Conservation (phyloP, 495 filamentous ascomycete genomes). For the Aspergillus leporis region DNA sequence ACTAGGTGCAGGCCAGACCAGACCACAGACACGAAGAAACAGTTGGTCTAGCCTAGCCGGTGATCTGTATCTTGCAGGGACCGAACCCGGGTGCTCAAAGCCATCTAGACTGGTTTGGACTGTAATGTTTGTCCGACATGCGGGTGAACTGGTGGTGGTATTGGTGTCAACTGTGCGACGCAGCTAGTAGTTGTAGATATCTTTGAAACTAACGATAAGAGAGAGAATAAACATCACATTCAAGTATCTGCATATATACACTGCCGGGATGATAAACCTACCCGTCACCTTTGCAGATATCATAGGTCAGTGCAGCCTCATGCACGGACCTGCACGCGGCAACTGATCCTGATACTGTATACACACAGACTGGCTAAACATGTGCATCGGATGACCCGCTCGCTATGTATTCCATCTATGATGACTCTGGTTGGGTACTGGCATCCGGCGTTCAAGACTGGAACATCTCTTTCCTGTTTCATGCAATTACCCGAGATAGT, state of each 20-base stretch:
- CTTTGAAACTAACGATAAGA: neutral
- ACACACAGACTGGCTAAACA: neutral
- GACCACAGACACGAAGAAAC: constrained; percentile 4
- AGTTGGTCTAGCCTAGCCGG: neutral
- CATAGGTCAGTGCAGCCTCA: constrained; percentile 1
- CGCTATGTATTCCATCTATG: neutral
- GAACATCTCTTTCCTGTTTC: constrained; percentile 3
- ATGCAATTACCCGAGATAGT: constrained; percentile 23
- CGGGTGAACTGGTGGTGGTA: neutral
- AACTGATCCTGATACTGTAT: constrained; percentile 1
- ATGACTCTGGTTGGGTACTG: constrained; percentile 6
- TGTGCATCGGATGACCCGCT: constrained; percentile 13
- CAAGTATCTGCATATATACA: neutral
- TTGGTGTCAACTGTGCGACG: neutral
- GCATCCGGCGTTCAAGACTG: constrained; percentile 4
- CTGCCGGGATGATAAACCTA: neutral
- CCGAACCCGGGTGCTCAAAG: neutral
- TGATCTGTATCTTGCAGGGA: neutral
- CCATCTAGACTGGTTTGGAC: neutral
- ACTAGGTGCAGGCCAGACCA: neutral
- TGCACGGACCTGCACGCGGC: constrained; percentile 19
- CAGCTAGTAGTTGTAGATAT: neutral
- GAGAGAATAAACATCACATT: neutral
- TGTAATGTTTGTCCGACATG: constrained; percentile 5
- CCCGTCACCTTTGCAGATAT: neutral